A percentile compares a stretch with the other conserved stretches of the same genome.
Evolutionary conservation across 2,329 filamentous ascomycete species (phyloP).

Genomic region (Colletotrichum sp.): DNA sequence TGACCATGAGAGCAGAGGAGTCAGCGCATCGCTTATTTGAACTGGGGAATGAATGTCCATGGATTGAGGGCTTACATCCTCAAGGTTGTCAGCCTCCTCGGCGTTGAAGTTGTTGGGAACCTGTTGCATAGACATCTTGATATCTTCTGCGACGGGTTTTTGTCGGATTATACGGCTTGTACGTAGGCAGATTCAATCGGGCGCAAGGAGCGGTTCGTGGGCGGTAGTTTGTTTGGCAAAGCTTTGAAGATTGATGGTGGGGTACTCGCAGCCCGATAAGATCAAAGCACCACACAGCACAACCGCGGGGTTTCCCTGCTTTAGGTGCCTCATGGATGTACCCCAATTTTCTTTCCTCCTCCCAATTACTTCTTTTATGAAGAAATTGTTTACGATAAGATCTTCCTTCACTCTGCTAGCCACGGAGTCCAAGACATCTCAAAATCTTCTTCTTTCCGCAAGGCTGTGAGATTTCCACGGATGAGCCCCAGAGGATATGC

Average conservation of each 20-base stretch:
- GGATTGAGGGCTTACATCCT: constrained; percentile 50
- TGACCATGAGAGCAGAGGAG: constrained; percentile 36
- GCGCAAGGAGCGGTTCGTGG: background rate
- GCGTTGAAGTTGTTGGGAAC: constrained; percentile 64
- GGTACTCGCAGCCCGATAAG: background rate
- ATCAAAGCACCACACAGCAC: background rate
- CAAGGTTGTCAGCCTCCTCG: constrained; percentile 59
- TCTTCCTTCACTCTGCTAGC: background rate
- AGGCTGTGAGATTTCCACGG: background rate
- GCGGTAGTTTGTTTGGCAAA: background rate
- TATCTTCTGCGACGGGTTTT: background rate
- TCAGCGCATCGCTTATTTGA: background rate
- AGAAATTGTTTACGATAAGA: background rate
- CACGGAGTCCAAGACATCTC: background rate
- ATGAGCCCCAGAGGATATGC: background rate
- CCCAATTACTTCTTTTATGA: background rate
- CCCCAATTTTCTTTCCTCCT: background rate
- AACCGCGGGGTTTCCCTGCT: constrained; percentile 2
- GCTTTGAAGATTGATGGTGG: constrained; percentile 6
- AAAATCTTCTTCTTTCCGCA: background rate
- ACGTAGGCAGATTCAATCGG: background rate
- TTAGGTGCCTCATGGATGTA: background rate
- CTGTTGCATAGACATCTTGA: constrained; percentile 3
- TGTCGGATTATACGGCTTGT: background rate
- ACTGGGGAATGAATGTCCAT: background rate